phyloP scores from a whole-genome alignment of 1,139 yeast genomes.

The Entelexis paramagnoliae region DNA sequence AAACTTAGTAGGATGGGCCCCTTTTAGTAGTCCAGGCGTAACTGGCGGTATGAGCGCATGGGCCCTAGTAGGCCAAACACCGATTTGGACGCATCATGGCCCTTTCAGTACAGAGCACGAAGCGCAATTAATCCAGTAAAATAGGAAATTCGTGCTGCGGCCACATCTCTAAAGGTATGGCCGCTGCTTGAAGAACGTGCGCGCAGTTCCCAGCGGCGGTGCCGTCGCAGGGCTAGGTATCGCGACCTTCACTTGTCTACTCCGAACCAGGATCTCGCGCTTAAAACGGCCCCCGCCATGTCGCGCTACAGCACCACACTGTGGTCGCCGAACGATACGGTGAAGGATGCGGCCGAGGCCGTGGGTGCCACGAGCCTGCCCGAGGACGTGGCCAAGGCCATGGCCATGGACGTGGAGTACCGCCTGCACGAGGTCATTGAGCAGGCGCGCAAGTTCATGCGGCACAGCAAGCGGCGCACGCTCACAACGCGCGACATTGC shows the following conservation, averaged over 20 bases:
- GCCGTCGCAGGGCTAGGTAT: constrained; percentile 4
- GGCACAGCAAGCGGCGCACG: constrained; percentile 79
- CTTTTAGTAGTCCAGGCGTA: too few relatives aligned
- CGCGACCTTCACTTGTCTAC: not conserved
- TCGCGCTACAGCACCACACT: constrained; percentile 59
- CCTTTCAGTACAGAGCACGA: too few relatives aligned
- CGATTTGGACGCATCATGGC: too few relatives aligned
- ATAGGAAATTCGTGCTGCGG: too few relatives aligned
- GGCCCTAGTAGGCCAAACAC: too few relatives aligned
- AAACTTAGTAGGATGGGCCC: too few relatives aligned
- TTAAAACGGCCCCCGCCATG: too few relatives aligned
- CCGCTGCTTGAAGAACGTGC: too few relatives aligned
- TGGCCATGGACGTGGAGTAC: constrained; percentile 98
- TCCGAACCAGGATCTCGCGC: too few relatives aligned
- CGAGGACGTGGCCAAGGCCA: constrained; percentile 85
- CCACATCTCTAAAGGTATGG: too few relatives aligned
- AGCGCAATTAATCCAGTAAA: too few relatives aligned
- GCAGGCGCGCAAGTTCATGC: constrained; percentile 91
- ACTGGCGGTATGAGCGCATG: too few relatives aligned
- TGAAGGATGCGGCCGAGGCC: constrained; percentile 89
- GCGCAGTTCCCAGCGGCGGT: not conserved
- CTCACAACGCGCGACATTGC: constrained; percentile 74
- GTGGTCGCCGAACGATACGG: constrained; percentile 98
- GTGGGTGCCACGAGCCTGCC: constrained; percentile 68
- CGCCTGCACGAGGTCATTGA: constrained; percentile 90